phyloP scores from a whole-genome alignment of 1,284 basidiomycete genomes.

The Fomitopsis pinicola region DNA sequence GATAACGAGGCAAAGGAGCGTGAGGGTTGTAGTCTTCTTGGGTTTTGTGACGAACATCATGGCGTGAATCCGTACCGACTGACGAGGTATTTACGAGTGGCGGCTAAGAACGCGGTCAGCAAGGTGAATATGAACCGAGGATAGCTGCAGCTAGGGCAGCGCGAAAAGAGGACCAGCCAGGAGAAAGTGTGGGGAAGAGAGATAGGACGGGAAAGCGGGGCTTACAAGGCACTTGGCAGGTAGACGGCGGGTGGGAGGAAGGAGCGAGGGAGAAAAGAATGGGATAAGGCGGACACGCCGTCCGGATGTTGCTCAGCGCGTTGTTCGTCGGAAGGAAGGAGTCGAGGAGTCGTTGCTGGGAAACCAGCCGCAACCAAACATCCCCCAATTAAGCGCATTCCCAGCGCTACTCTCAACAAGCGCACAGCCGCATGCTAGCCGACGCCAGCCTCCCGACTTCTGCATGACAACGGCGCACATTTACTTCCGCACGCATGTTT shows the following conservation, averaged over 20 bases:
- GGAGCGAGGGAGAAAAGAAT: background rate
- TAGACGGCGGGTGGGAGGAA: background rate
- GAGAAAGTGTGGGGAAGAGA: background rate
- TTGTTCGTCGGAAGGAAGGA: constrained; percentile 1
- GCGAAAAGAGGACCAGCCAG: constrained; percentile 3
- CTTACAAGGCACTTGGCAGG: constrained; percentile 2
- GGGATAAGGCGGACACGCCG: constrained; percentile 3
- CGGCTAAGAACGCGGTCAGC: constrained; percentile 5
- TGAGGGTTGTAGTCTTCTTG: constrained; percentile 43
- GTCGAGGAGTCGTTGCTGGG: background rate
- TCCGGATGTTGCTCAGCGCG: background rate
- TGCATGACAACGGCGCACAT: background rate
- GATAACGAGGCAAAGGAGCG: constrained; percentile 57
- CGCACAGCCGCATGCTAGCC: background rate
- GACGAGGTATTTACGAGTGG: constrained; percentile 1
- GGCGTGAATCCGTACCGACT: constrained; percentile 4
- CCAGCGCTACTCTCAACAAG: background rate
- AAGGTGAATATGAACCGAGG: too few relatives aligned
- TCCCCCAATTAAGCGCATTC: background rate
- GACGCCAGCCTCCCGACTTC: background rate
- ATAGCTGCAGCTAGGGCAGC: background rate
- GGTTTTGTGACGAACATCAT: constrained; percentile 42
- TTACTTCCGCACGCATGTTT: background rate
- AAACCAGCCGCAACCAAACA: constrained; percentile 4
- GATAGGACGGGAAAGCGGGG: background rate